phyloP scores from a whole-genome alignment of 148 eudicot species.

The Bassia scoparia region DNA sequence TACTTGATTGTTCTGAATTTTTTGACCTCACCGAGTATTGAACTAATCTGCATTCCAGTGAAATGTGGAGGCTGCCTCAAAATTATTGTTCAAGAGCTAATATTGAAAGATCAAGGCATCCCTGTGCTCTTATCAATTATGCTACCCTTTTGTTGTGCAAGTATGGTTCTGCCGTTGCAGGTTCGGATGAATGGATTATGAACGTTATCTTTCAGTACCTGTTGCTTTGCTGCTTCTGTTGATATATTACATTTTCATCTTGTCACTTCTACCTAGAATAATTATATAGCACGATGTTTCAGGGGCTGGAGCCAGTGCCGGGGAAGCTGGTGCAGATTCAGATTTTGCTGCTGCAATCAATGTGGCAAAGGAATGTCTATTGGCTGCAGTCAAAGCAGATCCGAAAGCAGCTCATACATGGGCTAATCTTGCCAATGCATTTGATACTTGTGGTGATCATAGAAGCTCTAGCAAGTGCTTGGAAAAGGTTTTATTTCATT shows the following conservation, averaged over 20 bases:
- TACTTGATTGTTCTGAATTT: slow-evolving; percentile 17
- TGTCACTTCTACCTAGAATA: background rate
- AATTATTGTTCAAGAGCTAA: slow-evolving; percentile 73
- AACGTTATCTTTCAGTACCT: slow-evolving; percentile 11
- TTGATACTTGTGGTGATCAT: slow-evolving; percentile 65
- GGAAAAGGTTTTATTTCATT: slow-evolving; percentile 78
- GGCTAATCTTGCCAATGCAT: slow-evolving; percentile 93
- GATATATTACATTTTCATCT: background rate
- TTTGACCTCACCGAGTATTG: slow-evolving; percentile 12
- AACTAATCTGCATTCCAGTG: slow-evolving; percentile 53
- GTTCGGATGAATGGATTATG: slow-evolving; percentile 33
- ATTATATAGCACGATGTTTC: slow-evolving; percentile 12
- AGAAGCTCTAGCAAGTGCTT: slow-evolving; percentile 82
- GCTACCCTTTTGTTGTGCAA: slow-evolving; percentile 74
- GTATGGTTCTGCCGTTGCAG: slow-evolving; percentile 86
- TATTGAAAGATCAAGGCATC: slow-evolving; percentile 89
- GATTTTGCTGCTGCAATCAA: slow-evolving; percentile 54
- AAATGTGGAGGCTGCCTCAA: slow-evolving; percentile 69
- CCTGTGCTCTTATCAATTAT: slow-evolving; percentile 82
- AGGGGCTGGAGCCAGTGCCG: slow-evolving; percentile 86
- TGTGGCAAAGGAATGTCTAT: slow-evolving; percentile 85
- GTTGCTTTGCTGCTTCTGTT: background rate
- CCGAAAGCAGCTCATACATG: slow-evolving; percentile 83
- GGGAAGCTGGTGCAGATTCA: slow-evolving; percentile 45
- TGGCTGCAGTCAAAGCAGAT: slow-evolving; percentile 76